phyloP scores from a whole-genome alignment of 2,329 filamentous ascomycete genomes.

The Ramichloridium luteum region DNA sequence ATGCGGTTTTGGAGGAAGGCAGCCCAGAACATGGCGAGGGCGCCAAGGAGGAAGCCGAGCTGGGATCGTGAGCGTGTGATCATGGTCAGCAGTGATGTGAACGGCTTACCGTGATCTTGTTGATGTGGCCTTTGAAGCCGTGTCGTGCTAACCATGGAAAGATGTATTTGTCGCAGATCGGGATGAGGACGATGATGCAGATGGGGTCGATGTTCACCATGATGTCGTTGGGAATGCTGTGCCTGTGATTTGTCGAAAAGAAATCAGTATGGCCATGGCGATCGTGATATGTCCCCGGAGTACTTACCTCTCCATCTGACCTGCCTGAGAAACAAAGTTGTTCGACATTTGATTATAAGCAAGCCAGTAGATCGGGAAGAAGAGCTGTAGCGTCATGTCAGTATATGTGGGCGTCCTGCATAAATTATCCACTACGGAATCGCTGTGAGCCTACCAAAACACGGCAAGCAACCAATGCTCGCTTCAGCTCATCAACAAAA shows the following conservation, averaged over 20 bases:
- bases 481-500: slow-evolving; percentile 65
- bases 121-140: background rate
- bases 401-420: no score
- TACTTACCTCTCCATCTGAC: slow-evolving; percentile 26
- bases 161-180: slow-evolving; percentile 32
- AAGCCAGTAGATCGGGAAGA: slow-evolving; percentile 43
- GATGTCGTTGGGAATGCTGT: slow-evolving; percentile 36
- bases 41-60: slow-evolving; percentile 37
- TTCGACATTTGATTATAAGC: slow-evolving; percentile 43
- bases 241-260: no score
- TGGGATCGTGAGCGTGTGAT: no score
- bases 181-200: slow-evolving; percentile 34
- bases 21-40: slow-evolving; percentile 41
- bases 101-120: background rate
- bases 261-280: no score
- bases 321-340: slow-evolving; percentile 34
- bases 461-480: slow-evolving; percentile 51
- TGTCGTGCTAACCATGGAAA: slow-evolving; percentile 30
- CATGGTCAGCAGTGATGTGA: no score
- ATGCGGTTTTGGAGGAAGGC: slow-evolving; percentile 43
- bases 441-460: slow-evolving; percentile 45
- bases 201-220: slow-evolving; percentile 29
- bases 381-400: slow-evolving; percentile 21
- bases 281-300: no score
- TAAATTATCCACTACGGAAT: background rate